Base-by-base conservation (phyloP, 1,284 basidiomycete species). In the Rhodotorula sp. region DNA sequence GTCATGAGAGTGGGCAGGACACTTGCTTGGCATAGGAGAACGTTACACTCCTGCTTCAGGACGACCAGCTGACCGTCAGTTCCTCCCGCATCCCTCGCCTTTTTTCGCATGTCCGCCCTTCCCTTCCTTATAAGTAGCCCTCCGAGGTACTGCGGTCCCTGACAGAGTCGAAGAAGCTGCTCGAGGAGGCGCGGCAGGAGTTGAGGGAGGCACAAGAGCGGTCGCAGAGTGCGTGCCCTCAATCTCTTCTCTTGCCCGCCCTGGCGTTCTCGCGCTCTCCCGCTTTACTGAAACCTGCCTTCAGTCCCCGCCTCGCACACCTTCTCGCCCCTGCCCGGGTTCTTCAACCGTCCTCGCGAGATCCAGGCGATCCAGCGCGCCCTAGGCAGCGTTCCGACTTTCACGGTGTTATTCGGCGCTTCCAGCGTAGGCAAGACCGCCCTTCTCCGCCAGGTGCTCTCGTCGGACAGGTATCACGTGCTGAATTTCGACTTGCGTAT, bases 401-500 rank as follows among this genome's bases (percentile, higher is more conserved):
- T 92, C 79, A 92, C 90, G 0, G 85, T 92, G 10, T 82, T 92
- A 4, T 91, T 90, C 74, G 91, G 91, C 13, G 89, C 90, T n/a
- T 89, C 88, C 10, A 87, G 25, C 87, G 78, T 90, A 5, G 91
- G 91, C 70, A 92, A 92, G 88, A 92, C 91, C 10, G 88, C 89
- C 0, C 84, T 92, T 15, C 84, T 92, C 27, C 86, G 91, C 58
- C 89, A 92, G 81, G 87, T 91, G 29, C 85, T 92, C 48, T 88
- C 87, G 25, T 83, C 86, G 22, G 70, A 72, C 36, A 83, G 84
- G 67, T 92, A 89, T 78, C 89, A 91, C 81, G 89, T 91, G 64
- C 84, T 92, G 46, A 89, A 91, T 78, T 91, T 92, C 76, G 91
- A 92, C 81, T 84, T 92, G 83, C 63, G 65, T 86, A 91, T 92